Percentiles rank a stretch among this genome's conserved stretches.
Evolutionary conservation across 2,329 filamentous ascomycete species (phyloP).

Genomic region (Alternaria sp.): DNA sequence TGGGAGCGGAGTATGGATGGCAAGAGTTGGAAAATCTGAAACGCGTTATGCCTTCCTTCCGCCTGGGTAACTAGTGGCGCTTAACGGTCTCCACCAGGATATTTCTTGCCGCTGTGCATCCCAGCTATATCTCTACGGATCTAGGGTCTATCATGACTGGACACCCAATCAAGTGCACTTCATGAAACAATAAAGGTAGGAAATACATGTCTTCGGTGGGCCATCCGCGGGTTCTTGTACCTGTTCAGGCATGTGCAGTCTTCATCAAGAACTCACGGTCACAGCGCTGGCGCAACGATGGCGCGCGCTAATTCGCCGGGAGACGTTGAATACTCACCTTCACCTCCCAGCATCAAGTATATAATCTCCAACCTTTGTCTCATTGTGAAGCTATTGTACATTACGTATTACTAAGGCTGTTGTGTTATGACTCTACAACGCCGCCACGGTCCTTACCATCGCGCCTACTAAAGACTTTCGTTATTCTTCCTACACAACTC

Average conservation of each 20-base stretch:
- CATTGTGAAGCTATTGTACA: conserved; percentile 27
- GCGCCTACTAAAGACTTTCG: conserved; percentile 15
- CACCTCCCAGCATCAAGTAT: conserved; percentile 17
- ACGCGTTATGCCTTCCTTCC: not conserved
- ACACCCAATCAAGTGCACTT: not conserved
- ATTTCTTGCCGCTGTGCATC: not conserved
- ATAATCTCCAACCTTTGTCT: conserved; percentile 20
- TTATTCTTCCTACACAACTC: conserved; percentile 14
- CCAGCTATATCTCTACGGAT: not conserved
- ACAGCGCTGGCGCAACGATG: not conserved
- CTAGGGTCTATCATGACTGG: not conserved
- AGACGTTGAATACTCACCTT: conserved; percentile 22
- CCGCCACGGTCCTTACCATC: not conserved
- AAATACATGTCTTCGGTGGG: not conserved
- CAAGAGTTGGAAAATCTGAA: not conserved
- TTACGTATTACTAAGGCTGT: conserved; percentile 17
- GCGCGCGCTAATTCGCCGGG: conserved; percentile 12
- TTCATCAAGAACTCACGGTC: not conserved
- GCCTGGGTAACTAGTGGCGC: not conserved
- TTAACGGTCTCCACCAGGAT: not conserved
- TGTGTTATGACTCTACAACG: conserved; percentile 16
- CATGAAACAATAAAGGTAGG: not conserved
- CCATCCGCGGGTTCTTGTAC: not conserved
- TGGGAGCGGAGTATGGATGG: not conserved
- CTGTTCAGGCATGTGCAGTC: not conserved